Base-by-base conservation (phyloP, 331 rosid species). In the Malus hybrid region DNA sequence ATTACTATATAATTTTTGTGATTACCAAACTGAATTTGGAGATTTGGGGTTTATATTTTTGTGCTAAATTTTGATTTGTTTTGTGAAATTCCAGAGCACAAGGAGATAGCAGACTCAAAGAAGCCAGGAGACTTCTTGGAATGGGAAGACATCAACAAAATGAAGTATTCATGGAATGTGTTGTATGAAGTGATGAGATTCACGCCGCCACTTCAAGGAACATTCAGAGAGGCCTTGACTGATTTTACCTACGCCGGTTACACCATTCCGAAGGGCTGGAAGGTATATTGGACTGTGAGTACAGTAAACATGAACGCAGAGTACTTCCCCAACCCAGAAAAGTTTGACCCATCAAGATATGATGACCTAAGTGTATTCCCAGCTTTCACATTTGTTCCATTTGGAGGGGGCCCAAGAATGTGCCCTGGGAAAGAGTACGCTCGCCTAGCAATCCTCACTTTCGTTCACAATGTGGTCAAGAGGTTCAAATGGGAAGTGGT, bases 371-470 rank as follows among this genome's bases (percentile, higher is more conserved):
- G 28, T 24, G 61, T 18, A 20, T 71, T 82, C 65, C 87, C 87
- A 29, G 60, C 87, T 0, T 84, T 52, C 76, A 70, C 87, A 5
- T 84, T 80, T 28, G 87, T 80, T 7, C 87, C 87, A 18, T 84
- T 84, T 26, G 87, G 87, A 42, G 84, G 87, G 24, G 87, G 87
- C 18, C 87, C 86, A 5, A 66, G 84, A 44, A 84, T 80, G 87
- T 84, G 87, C 56, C 87, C 87, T 0, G 87, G 87, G 1, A 84
- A 80, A 55, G 87, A 80, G 75, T 84, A 77, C 15, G 87, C 87
- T 1, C 4, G 87, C 11, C 34, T 84, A 0, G 80, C 79, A 12
- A 84, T 80, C 2, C 84, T 84, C 65, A 78, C 82, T 10, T 84
- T 84, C 20, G 84, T 80, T 8, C 82, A 80, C 82, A 70, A 80